phyloP scores from a whole-genome alignment of 352 stramenopile species.

The Globisporangium irregulare region DNA sequence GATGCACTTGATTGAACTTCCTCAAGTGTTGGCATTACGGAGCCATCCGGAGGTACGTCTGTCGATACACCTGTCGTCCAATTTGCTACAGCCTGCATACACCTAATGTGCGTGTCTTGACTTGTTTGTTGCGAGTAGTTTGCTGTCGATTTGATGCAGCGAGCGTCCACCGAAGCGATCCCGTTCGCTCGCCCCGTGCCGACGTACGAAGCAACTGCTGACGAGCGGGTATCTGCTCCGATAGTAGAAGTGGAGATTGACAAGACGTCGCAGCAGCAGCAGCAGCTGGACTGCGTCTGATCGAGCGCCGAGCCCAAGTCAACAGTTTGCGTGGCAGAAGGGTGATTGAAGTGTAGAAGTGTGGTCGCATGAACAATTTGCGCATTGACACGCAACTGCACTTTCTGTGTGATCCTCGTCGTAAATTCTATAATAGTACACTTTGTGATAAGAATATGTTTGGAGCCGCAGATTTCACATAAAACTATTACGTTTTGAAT shows the following conservation, averaged over 20 bases:
- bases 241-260: constrained; percentile 14
- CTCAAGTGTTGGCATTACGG: constrained; percentile 60
- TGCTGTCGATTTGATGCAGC: constrained; percentile 30
- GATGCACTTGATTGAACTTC: constrained; percentile 69
- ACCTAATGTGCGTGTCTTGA: not conserved
- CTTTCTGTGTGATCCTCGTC: not conserved
- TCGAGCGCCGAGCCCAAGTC: not conserved
- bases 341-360: not conserved
- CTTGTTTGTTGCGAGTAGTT: constrained; percentile 35
- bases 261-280: not conserved
- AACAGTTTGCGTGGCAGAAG: not conserved
- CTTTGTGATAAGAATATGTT: not conserved
- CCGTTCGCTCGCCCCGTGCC: constrained; percentile 58
- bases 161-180: constrained; percentile 32
- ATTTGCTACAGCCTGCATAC: not conserved
- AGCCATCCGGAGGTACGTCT: constrained; percentile 58
- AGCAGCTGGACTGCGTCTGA: constrained; percentile 1
- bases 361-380: not conserved
- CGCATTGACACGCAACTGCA: not conserved
- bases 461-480: not conserved
- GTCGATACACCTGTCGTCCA: not conserved
- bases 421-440: not conserved
- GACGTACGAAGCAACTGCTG: constrained; percentile 33
- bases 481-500: constrained; percentile 2
- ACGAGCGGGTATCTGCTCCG: constrained; percentile 5